Percentiles rank a stretch among this genome's conserved stretches.
Evolutionary conservation across 352 stramenopile genomes (phyloP).

Genomic region (Globisporangium splendens): DNA sequence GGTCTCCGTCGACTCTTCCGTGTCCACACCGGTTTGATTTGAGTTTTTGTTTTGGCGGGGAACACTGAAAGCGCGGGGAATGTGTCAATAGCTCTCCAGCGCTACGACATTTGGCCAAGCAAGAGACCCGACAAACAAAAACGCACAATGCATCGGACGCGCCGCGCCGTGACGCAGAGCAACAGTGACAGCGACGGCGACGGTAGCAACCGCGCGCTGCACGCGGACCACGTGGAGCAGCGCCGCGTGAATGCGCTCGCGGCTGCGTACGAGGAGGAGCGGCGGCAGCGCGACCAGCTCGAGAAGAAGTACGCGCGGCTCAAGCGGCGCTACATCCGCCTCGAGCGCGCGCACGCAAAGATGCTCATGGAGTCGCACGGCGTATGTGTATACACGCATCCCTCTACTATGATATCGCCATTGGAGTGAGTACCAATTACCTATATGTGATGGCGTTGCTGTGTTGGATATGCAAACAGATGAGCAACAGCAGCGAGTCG

Average conservation of each 20-base stretch:
- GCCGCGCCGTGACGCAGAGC: slow-evolving; percentile 2
- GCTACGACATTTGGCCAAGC: no score
- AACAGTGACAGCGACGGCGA: slow-evolving; percentile 2
- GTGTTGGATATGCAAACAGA: slow-evolving; percentile 4
- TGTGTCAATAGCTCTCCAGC: neutral
- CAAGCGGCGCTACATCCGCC: slow-evolving; percentile 60
- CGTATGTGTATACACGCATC: slow-evolving; percentile 3
- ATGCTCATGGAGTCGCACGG: slow-evolving; percentile 21
- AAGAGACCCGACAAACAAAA: no score
- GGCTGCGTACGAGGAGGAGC: slow-evolving; percentile 41
- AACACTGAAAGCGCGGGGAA: neutral
- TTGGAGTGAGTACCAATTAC: no score
- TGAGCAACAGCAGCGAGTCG: slow-evolving; percentile 1
- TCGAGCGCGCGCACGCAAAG: slow-evolving; percentile 50
- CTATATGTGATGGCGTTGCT: neutral
- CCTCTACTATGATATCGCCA: no score
- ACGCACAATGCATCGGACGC: neutral
- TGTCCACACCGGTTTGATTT: slow-evolving; percentile 8
- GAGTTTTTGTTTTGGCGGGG: slow-evolving; percentile 7
- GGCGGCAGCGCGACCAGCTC: slow-evolving; percentile 41
- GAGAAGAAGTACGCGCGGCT: slow-evolving; percentile 71
- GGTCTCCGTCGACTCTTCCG: neutral
- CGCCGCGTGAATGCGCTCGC: slow-evolving; percentile 36
- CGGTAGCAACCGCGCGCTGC: neutral
- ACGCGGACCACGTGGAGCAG: slow-evolving; percentile 19